These are phyloP conservation scores for Dactylis glomerata DNA, from an alignment of 176 grass and related monocot species.

Conservation along the genomic window DNA sequence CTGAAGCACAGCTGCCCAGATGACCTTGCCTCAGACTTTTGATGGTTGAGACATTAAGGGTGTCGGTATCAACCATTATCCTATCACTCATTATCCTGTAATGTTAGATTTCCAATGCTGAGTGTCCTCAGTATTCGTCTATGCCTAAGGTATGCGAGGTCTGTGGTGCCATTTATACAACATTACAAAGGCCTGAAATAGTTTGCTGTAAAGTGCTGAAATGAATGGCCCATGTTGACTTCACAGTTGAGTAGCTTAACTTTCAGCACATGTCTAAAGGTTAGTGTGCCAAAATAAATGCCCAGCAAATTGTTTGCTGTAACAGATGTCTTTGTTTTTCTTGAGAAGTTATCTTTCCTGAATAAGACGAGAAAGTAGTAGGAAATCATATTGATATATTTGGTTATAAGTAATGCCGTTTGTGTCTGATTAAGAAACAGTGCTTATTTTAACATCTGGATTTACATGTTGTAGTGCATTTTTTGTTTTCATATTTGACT, in stretches of 20 bases:
- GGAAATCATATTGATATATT: background rate
- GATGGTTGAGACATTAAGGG: background rate
- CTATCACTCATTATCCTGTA: background rate
- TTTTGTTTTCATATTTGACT: conserved; percentile 27
- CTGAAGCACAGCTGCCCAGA: background rate
- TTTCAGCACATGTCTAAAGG: conserved; percentile 2
- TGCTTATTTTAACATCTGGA: background rate
- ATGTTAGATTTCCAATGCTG: background rate
- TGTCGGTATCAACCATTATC: background rate
- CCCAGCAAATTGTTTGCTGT: background rate
- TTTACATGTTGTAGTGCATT: background rate
- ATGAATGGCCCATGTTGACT: background rate
- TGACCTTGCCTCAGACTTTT: background rate
- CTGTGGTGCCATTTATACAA: background rate
- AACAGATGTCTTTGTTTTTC: background rate
- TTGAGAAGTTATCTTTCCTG: background rate
- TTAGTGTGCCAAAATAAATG: background rate
- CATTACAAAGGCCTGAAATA: background rate
- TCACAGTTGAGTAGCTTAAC: conserved; percentile 6
- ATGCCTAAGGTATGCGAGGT: background rate
- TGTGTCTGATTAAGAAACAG: background rate
- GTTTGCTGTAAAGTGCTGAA: background rate
- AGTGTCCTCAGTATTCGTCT: background rate
- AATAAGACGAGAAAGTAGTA: background rate
- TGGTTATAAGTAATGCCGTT: background rate